phyloP scores from a whole-genome alignment of 2,329 filamentous ascomycete species.

The Venturia carpophila region DNA sequence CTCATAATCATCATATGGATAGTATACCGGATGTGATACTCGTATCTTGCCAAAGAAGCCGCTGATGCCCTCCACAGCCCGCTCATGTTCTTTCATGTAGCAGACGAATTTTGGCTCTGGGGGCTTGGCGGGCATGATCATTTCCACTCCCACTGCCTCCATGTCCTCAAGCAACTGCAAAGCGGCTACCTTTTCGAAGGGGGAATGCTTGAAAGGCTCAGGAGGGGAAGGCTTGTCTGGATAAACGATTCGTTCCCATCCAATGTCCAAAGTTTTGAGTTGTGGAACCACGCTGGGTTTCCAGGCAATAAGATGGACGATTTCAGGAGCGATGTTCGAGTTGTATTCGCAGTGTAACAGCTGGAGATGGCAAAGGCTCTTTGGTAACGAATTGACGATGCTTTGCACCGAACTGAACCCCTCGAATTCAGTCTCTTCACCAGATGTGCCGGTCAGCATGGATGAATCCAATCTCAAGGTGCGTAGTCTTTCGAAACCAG shows the following conservation, averaged over 20 bases:
- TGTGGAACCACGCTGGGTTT: background rate
- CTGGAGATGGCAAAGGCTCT: slow-evolving; percentile 1
- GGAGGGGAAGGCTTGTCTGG: background rate
- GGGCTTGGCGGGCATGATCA: background rate
- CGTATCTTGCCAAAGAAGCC: slow-evolving; percentile 2
- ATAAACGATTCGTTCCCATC: slow-evolving; percentile 3
- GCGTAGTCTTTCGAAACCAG: background rate
- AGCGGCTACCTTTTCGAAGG: background rate
- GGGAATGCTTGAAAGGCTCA: background rate
- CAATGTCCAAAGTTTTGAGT: background rate
- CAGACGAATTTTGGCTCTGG: background rate
- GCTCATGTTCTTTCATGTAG: slow-evolving; percentile 4
- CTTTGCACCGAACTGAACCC: slow-evolving; percentile 3
- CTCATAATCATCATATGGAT: slow-evolving; percentile 4
- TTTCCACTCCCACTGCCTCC: slow-evolving; percentile 7
- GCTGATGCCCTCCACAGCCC: background rate
- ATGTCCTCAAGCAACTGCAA: slow-evolving; percentile 1
- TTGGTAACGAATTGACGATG: background rate
- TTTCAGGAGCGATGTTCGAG: background rate
- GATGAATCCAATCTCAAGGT: background rate
- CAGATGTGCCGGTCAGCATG: background rate
- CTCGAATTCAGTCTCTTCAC: background rate
- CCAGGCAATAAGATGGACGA: background rate
- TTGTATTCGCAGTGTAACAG: slow-evolving; percentile 5
- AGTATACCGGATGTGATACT: background rate